These are phyloP conservation scores for Phaeosphaeriaceae sp. DNA, from an alignment of 2,329 filamentous ascomycete genomes.

Conservation along the genomic window DNA sequence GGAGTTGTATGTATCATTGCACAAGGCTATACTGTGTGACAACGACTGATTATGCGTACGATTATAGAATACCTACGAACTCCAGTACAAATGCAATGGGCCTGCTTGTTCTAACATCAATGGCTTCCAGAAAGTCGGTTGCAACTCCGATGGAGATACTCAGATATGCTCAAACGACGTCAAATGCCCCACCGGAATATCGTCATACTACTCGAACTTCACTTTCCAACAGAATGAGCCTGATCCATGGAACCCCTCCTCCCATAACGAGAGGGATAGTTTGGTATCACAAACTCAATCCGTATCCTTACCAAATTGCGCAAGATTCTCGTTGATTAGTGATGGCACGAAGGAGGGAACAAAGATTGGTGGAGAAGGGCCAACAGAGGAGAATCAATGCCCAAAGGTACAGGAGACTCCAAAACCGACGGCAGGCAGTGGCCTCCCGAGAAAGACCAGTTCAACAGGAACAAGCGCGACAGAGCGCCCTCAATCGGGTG, in stretches of 20 bases:
- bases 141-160: slow-evolving; percentile 20
- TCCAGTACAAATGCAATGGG: slow-evolving; percentile 27
- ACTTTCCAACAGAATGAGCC: slow-evolving; percentile 30
- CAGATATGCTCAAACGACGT: slow-evolving; percentile 26
- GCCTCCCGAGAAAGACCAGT: slow-evolving; percentile 2
- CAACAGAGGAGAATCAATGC: slow-evolving; percentile 6
- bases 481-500: background rate
- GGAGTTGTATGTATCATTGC: slow-evolving; percentile 8
- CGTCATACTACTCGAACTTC: slow-evolving; percentile 29
- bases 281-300: slow-evolving; percentile 24
- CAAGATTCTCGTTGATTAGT: slow-evolving; percentile 23
- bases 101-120: slow-evolving; percentile 24
- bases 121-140: slow-evolving; percentile 24
- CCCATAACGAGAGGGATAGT: slow-evolving; percentile 20
- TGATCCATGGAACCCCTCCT: slow-evolving; percentile 21
- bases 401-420: slow-evolving; percentile 16
- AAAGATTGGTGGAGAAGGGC: slow-evolving; percentile 10
- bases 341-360: slow-evolving; percentile 32
- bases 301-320: slow-evolving; percentile 20
- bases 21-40: too few species aligned
- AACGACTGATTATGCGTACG: background rate
- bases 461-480: slow-evolving; percentile 2
- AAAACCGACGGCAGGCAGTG: slow-evolving; percentile 6
- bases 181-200: slow-evolving; percentile 22
- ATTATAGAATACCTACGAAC: slow-evolving; percentile 17